Conservation (phyloP, 1,284 basidiomycete species). For the Cutaneotrichosporon dermatis region DNA sequence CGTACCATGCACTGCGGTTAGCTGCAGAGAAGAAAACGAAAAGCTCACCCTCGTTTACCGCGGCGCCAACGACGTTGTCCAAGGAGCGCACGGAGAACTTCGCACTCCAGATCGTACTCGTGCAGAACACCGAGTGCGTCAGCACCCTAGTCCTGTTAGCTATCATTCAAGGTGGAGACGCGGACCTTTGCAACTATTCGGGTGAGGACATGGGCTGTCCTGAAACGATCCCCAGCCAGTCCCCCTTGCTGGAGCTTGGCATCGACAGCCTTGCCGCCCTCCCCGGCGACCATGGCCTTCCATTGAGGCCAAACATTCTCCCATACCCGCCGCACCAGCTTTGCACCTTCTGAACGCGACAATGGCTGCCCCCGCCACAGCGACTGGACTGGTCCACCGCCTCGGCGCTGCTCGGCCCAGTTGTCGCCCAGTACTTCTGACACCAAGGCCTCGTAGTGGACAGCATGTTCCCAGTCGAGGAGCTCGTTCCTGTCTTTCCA, state of each 20-base stretch:
- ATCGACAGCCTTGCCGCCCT: constrained; percentile 40
- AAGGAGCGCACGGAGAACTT: constrained; percentile 67
- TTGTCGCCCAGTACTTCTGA: constrained; percentile 58
- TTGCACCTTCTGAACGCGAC: constrained; percentile 43
- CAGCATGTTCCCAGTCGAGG: constrained; percentile 71
- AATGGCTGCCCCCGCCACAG: constrained; percentile 23
- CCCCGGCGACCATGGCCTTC: constrained; percentile 50
- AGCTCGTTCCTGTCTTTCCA: constrained; percentile 70
- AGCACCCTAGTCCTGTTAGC: too few species aligned
- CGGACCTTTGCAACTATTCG: constrained; percentile 69
- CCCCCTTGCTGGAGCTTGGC: constrained; percentile 34
- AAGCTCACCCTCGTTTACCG: constrained; percentile 68
- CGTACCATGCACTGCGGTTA: constrained; percentile 66
- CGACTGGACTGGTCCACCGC: constrained; percentile 42
- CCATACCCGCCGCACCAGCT: constrained; percentile 48
- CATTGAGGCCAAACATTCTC: constrained; percentile 55
- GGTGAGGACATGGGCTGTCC: constrained; percentile 76
- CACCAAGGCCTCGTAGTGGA: constrained; percentile 65
- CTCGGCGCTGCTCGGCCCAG: constrained; percentile 38
- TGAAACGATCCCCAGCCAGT: constrained; percentile 66
- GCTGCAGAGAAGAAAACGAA: too few species aligned
- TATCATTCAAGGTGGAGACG: too few species aligned
- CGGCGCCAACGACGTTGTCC: constrained; percentile 74
- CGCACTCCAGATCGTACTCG: constrained; percentile 64
- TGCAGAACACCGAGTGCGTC: constrained; percentile 63